A percentile compares a stretch with the other conserved stretches of the same genome.
Conservation (phyloP, 1,284 basidiomycete species). For the Sphaerobolus stellatus region DNA sequence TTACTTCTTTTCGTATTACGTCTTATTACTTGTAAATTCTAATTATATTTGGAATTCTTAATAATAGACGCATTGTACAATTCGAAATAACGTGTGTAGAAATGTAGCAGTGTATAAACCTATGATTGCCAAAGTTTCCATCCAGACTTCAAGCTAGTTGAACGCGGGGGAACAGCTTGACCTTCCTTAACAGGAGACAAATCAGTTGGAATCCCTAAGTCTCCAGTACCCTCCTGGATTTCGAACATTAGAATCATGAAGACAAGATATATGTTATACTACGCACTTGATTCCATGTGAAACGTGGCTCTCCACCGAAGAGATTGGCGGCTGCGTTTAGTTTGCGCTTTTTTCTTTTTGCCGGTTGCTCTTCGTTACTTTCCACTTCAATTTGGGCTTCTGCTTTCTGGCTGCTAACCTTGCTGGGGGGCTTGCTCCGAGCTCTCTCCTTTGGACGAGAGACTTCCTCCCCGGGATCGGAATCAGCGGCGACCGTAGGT, state of each 20-base stretch:
- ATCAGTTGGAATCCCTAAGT: constrained; percentile 57
- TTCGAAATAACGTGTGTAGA: not conserved
- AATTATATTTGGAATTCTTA: not conserved
- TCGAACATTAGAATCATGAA: not conserved
- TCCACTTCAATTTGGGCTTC: constrained; percentile 25
- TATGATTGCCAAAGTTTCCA: not conserved
- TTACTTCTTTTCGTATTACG: not conserved
- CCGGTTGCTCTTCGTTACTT: constrained; percentile 31
- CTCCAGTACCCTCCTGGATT: constrained; percentile 28
- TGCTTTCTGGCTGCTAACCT: not conserved
- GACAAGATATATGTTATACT: not conserved
- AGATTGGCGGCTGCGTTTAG: constrained; percentile 49
- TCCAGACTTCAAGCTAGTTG: not conserved
- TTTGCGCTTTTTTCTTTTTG: constrained; percentile 58
- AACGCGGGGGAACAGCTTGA: constrained; percentile 48
- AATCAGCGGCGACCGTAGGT: not conserved
- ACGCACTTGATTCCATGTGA: constrained; percentile 32
- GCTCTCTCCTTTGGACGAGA: not conserved
- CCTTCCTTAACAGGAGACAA: constrained; percentile 63
- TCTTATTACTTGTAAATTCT: too few species aligned
- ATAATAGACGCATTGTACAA: not conserved
- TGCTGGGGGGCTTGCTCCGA: constrained; percentile 6
- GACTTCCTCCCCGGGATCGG: not conserved
- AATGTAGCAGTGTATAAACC: not conserved
- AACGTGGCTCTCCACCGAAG: constrained; percentile 2